These are phyloP conservation scores for Skeletonema tropicum DNA, from an alignment of 108 stramenopile species.

Conservation along the genomic window DNA sequence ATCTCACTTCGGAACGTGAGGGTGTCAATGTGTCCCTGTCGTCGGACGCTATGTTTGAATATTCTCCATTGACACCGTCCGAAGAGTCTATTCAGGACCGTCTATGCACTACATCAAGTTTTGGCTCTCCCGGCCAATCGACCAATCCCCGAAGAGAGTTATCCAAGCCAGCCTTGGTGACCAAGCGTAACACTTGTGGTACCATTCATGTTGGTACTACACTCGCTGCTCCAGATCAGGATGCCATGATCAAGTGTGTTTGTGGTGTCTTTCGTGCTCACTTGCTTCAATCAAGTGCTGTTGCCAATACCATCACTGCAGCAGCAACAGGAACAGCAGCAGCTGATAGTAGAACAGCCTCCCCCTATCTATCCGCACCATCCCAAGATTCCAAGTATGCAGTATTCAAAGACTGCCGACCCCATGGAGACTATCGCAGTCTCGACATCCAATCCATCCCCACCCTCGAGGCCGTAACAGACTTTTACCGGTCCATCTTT, in stretches of 20 bases:
- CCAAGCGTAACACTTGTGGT: slow-evolving; percentile 89
- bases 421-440: slow-evolving; percentile 23
- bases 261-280: slow-evolving; percentile 92
- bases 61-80: slow-evolving; percentile 30
- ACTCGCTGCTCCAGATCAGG: slow-evolving; percentile 92
- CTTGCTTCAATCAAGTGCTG: slow-evolving; percentile 58
- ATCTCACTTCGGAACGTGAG: slow-evolving; percentile 35
- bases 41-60: background rate
- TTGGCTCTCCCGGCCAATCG: slow-evolving; percentile 2
- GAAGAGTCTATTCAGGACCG: background rate
- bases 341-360: background rate
- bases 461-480: slow-evolving; percentile 68
- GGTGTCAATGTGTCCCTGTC: slow-evolving; percentile 22
- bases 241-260: slow-evolving; percentile 95
- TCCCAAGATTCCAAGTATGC: slow-evolving; percentile 6
- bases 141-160: slow-evolving; percentile 7
- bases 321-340: background rate
- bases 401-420: slow-evolving; percentile 27
- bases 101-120: background rate
- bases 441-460: slow-evolving; percentile 53
- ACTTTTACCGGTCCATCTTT: slow-evolving; percentile 88
- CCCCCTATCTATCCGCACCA: background rate
- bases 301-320: background rate
- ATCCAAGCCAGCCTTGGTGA: slow-evolving; percentile 41
- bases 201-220: slow-evolving; percentile 89